Evolutionary conservation across 495 filamentous ascomycete genomes (phyloP), one percentile per base, ranked within the genome.

Genomic region (Rhizodiscina lignyota): DNA sequence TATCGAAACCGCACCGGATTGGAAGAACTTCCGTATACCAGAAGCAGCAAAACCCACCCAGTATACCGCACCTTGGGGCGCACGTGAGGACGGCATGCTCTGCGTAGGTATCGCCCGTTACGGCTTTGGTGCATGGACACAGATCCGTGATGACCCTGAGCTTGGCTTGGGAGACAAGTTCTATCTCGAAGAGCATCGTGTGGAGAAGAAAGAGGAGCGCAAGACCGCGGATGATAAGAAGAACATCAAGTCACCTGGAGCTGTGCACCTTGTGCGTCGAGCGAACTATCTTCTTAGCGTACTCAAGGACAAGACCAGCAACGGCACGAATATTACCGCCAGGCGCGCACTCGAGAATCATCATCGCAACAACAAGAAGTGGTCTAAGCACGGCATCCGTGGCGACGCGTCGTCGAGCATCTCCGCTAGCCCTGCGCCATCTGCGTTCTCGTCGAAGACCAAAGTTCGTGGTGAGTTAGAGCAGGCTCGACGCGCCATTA

Each of bases 171-270:
- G 64, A 2, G 89, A 94, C 43, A 96, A 94, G 50, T 84, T 96
- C 52, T 99, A 91, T 61, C 54, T 99, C 4, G 89, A 99, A 52
- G 89, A 99, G 49, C 86, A 94, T 51, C 79, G 86, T n/a, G 87
- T 94, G 17, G 91, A 87, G 51, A 81, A 91, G 54, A 96, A 96
- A 48, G 86, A 85, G 42, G 83, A 94, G 45, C 79, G 89, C 13
- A 67, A 35, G 33, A 20, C 64, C 40, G 82, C 83, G 43, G 70
- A 62, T 1, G 82, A 89, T 10, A 71, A 74, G 35, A 80, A 80
- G 47, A 66, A 72, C 13, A 79, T 82, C 1, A 92, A 94, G 47
- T 87, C 89, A 2, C 89, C 89, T 6, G 89, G 87, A 2, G 86
- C 89, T 32, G 89, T 96, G 21, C 89, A 99, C 49, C 72, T 99